phyloP scores from a whole-genome alignment of 1,139 yeast species.

The Kodamaea suecica region DNA sequence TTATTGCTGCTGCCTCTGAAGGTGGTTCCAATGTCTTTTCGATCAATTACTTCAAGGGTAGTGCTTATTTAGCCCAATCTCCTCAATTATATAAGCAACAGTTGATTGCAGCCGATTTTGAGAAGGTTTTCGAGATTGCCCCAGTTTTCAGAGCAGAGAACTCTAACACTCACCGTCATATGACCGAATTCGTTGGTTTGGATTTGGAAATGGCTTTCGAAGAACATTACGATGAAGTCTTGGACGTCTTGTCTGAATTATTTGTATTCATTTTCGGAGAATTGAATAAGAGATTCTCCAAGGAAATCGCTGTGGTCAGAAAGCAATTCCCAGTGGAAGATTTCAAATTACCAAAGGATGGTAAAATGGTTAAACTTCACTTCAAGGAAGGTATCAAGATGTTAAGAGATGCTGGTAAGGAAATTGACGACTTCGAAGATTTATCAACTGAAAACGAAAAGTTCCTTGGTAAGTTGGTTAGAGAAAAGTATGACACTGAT shows the following conservation, averaged over 20 bases:
- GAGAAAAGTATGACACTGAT: constrained; percentile 94
- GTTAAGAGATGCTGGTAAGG: constrained; percentile 79
- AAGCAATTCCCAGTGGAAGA: constrained; percentile 97
- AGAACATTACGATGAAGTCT: constrained; percentile 94
- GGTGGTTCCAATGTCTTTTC: constrained; percentile 98
- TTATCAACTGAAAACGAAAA: constrained; percentile 93
- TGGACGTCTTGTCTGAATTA: constrained; percentile 78
- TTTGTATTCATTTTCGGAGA: constrained; percentile 85
- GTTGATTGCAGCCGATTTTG: constrained; percentile 96
- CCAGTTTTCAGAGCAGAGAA: constrained; percentile 99
- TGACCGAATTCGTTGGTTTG: constrained; percentile 97
- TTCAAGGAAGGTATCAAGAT: constrained; percentile 88
- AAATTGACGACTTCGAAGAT: constrained; percentile 84
- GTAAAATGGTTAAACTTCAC: constrained; percentile 86
- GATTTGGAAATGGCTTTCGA: constrained; percentile 98
- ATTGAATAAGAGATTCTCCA: constrained; percentile 72
- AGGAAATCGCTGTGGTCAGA: constrained; percentile 87
- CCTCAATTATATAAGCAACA: constrained; percentile 98
- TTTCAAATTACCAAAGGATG: constrained; percentile 84
- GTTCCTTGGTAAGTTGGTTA: constrained; percentile 83
- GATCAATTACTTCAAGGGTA: constrained; percentile 85
- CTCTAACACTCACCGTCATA: constrained; percentile 97
- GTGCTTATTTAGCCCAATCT: constrained; percentile 93
- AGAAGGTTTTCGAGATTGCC: constrained; percentile 90
- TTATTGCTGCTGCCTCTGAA: constrained; percentile 93